Conservation (phyloP, 2,329 filamentous ascomycete species). For the Penicillium paneum region DNA sequence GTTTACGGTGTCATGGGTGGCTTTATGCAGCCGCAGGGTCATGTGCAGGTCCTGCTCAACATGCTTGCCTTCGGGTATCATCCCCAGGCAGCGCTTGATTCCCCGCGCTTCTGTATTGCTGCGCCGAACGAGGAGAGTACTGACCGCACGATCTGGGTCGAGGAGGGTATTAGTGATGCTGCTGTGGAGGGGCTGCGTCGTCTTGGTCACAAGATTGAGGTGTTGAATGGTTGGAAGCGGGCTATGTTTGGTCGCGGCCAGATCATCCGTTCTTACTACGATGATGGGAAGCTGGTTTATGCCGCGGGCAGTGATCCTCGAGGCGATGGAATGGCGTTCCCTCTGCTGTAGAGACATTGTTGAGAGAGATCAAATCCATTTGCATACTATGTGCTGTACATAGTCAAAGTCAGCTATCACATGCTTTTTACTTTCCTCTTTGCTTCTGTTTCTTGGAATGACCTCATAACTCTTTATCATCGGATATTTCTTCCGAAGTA, state of each 20-base stretch:
- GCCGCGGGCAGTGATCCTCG: slow-evolving; percentile 85
- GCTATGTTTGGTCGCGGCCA: slow-evolving; percentile 24
- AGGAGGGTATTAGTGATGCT: slow-evolving; percentile 22
- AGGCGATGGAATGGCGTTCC: slow-evolving; percentile 73
- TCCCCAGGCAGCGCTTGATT: slow-evolving; percentile 85
- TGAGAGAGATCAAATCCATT: not conserved
- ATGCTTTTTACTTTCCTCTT: not conserved
- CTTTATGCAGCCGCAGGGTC: slow-evolving; percentile 97
- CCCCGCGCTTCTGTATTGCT: slow-evolving; percentile 84
- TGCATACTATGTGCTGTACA: not conserved
- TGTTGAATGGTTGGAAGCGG: slow-evolving; percentile 21
- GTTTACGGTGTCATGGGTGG: slow-evolving; percentile 97
- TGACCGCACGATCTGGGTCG: slow-evolving; percentile 21
- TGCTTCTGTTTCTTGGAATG: not conserved
- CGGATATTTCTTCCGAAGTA: not conserved
- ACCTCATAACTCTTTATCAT: not conserved
- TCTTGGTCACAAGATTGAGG: slow-evolving; percentile 22
- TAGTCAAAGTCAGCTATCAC: not conserved
- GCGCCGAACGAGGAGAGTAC: slow-evolving; percentile 59
- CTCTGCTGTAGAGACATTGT: slow-evolving; percentile 25
- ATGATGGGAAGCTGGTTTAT: slow-evolving; percentile 73
- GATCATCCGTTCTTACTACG: slow-evolving; percentile 54
- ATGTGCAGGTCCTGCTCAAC: slow-evolving; percentile 87
- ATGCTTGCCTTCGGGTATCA: slow-evolving; percentile 78
- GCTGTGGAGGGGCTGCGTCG: slow-evolving; percentile 20